Evolutionary conservation across 257 asterid genomes (phyloP).

Genomic region (Capsicum rhomboideum): DNA sequence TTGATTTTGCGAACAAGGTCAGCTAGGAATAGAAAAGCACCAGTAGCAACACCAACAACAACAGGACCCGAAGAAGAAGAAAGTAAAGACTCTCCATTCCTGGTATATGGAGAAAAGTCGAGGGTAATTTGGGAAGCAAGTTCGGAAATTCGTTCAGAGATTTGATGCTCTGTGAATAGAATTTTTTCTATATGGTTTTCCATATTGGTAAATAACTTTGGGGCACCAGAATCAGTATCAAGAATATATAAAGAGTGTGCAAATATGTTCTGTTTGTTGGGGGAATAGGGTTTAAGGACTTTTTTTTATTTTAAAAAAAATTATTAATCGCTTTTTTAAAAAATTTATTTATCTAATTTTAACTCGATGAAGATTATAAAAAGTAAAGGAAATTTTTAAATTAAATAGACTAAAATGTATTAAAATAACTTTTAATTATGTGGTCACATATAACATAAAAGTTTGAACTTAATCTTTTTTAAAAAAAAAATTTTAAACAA

Average conservation of each 20-base stretch:
- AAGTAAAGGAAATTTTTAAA: no score
- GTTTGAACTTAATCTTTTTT: no score
- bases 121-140: slow-evolving; percentile 56
- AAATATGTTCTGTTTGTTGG: not conserved
- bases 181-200: slow-evolving; percentile 37
- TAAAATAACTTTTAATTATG: no score
- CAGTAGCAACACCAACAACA: slow-evolving; percentile 88
- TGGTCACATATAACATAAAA: no score
- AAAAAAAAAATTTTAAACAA: no score
- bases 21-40: slow-evolving; percentile 78
- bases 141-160: slow-evolving; percentile 44
- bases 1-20: slow-evolving; percentile 70
- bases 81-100: not conserved
- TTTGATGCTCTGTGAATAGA: slow-evolving; percentile 47
- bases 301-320: no score
- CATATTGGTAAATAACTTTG: slow-evolving; percentile 1
- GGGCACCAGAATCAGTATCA: not conserved
- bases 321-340: no score
- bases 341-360: no score
- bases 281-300: not conserved
- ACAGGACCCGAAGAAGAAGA: slow-evolving; percentile 28
- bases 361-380: no score
- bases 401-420: no score
- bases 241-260: not conserved
- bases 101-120: slow-evolving; percentile 23